phyloP scores from a whole-genome alignment of 768 basidiomycete species.

The Xerocomellus amylosporus region DNA sequence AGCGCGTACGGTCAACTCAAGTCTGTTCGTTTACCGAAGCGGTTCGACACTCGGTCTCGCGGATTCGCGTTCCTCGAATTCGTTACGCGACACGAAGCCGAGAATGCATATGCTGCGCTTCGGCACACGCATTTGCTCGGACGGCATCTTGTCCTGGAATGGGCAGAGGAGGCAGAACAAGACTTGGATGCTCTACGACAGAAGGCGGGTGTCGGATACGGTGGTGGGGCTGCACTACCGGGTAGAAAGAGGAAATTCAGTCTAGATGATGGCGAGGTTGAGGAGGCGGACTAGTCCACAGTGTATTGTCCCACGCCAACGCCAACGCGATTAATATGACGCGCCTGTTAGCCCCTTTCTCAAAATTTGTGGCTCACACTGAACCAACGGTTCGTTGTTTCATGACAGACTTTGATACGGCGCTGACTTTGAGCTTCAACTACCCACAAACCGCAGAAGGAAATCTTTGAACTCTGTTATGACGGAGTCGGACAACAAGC shows the following conservation, averaged over 20 bases:
- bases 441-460: conserved; percentile 5
- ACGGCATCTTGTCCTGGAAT: conserved; percentile 90
- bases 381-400: background rate
- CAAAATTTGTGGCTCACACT: background rate
- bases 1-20: conserved; percentile 92
- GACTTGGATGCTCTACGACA: conserved; percentile 73
- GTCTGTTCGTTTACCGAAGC: conserved; percentile 89
- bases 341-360: background rate
- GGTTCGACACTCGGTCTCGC: conserved; percentile 82
- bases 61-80: conserved; percentile 99
- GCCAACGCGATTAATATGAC: background rate
- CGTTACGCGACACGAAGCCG: conserved; percentile 83
- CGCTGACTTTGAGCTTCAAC: background rate
- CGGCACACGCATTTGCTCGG: conserved; percentile 95
- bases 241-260: conserved; percentile 71
- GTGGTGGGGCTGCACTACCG: conserved; percentile 66
- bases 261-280: conserved; percentile 41
- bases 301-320: conserved; percentile 1
- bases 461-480: background rate
- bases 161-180: conserved; percentile 83
- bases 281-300: conserved; percentile 24
- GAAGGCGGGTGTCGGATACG: conserved; percentile 78
- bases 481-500: background rate
- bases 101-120: conserved; percentile 81
- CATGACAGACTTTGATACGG: background rate